Evolutionary conservation across 345 rosid genomes (phyloP).

Genomic region (Euphorbia lathyris): DNA sequence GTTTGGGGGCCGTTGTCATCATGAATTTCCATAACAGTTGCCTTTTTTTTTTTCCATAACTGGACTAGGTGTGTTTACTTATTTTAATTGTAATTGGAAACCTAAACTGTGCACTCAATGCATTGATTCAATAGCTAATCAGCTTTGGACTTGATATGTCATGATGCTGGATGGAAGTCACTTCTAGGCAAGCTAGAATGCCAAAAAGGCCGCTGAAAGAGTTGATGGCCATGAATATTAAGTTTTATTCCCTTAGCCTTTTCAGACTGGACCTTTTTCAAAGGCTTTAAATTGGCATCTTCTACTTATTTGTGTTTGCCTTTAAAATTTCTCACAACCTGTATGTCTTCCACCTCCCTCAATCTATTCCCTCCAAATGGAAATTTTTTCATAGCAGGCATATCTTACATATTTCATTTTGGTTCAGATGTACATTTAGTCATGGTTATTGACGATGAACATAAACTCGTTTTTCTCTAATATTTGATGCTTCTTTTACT

Average conservation of each 20-base stretch:
- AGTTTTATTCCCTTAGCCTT: not conserved
- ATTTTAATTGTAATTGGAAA: not conserved
- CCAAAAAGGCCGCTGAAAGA: not conserved
- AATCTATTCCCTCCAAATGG: not conserved
- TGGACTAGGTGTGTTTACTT: too few species aligned
- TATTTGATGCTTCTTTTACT: slow-evolving; percentile 4
- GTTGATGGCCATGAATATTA: not conserved
- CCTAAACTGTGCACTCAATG: not conserved
- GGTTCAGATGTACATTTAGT: not conserved
- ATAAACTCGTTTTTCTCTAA: slow-evolving; percentile 2
- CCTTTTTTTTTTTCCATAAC: too few species aligned
- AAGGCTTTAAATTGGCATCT: not conserved
- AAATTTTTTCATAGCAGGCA: not conserved
- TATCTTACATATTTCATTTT: not conserved
- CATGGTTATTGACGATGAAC: not conserved
- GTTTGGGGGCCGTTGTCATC: too few species aligned
- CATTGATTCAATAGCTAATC: not conserved
- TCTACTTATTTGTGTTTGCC: not conserved
- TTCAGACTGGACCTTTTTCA: not conserved
- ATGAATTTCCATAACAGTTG: too few species aligned
- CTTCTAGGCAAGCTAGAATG: not conserved
- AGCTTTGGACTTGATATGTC: not conserved
- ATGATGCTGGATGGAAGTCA: not conserved
- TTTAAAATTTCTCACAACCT: not conserved
- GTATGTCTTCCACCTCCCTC: not conserved